Evolutionary conservation across 148 eudicot genomes (phyloP).

Genomic region (Cornus florida): DNA sequence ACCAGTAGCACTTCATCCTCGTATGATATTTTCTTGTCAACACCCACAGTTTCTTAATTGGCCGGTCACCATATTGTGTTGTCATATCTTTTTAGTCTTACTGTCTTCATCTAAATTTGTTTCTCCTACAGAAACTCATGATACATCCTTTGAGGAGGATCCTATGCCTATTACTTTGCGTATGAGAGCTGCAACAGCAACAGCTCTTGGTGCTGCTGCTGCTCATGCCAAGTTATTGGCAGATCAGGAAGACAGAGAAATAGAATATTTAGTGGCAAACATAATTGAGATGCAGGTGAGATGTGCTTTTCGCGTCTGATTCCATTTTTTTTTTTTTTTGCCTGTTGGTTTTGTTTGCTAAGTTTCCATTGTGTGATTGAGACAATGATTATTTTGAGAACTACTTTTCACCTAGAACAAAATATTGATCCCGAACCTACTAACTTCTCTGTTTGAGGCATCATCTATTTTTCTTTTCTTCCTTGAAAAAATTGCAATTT

Average conservation of each 20-base stretch:
- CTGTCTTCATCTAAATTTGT: background rate
- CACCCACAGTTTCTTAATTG: background rate
- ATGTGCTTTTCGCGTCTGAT: background rate
- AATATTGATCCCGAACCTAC: background rate
- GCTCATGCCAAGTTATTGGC: conserved; percentile 91
- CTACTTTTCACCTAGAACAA: background rate
- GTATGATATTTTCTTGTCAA: background rate
- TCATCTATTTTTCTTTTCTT: background rate
- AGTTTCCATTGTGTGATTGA: background rate
- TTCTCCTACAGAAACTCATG: conserved; percentile 45
- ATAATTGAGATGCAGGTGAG: conserved; percentile 76
- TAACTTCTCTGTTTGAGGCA: background rate
- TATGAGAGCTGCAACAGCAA: conserved; percentile 81
- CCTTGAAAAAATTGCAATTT: background rate
- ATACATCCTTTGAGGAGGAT: conserved; percentile 31
- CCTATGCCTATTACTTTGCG: conserved; percentile 59
- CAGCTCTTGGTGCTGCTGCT: conserved; percentile 94
- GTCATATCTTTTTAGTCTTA: background rate
- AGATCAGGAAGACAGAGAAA: conserved; percentile 85
- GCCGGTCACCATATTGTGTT: background rate
- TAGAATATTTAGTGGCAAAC: conserved; percentile 65
- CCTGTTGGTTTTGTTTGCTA: background rate
- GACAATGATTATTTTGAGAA: background rate
- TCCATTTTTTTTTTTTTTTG: background rate
- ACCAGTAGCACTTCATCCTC: background rate